Base-by-base conservation (phyloP, 306 rosid genomes). In the Castanospermum australe region DNA sequence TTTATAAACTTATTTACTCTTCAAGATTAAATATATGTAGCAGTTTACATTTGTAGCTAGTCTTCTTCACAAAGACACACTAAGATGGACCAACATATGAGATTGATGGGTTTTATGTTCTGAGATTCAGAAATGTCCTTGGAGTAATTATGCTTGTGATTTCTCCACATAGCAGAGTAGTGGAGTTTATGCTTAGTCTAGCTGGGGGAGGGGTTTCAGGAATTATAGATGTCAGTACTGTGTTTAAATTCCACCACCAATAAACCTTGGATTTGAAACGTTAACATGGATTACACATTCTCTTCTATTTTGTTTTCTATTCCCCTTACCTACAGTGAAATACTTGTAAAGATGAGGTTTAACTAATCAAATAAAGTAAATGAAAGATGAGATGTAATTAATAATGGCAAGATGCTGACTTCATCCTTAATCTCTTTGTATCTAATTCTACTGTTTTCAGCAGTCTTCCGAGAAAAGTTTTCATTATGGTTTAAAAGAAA, bases 81-180 rank as follows among this genome's bases (percentile, higher is more conserved):
- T 4, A 9, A 36, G 71, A 22, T 39, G 70, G 57, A 48, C 75
- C 33, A 30, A 67, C 77, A 36, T 50, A 56, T 25, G 17, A 50
- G 6, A 5, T 65, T 45, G 60, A 41, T 63, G 65, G 62, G 54
- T 20, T 79, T 71, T 42, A 63, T 83, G 32, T 78, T 69, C 20
- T 32, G 56, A 33, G 70, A 21, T 62, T 38, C 69, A 21, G 69
- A 76, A 47, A 17, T 56, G 24, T 52, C 15, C 54, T 64, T 28
- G 50, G 54, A 15, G 72, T 59, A 44, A 62, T 36, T 21, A 21
- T 52, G 41, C 13, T 4, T 51, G 22, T 52, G 45, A 50, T n/a
- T 77, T 70, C 20, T n/a, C 33, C 14, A 2, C 48, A 5, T 25
- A 30, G n/a, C 35, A 47, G 60, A 35, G 17, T 41, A 9, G 18